Conservation (phyloP, 495 filamentous ascomycete genomes). For the Aspergillus diversus region DNA sequence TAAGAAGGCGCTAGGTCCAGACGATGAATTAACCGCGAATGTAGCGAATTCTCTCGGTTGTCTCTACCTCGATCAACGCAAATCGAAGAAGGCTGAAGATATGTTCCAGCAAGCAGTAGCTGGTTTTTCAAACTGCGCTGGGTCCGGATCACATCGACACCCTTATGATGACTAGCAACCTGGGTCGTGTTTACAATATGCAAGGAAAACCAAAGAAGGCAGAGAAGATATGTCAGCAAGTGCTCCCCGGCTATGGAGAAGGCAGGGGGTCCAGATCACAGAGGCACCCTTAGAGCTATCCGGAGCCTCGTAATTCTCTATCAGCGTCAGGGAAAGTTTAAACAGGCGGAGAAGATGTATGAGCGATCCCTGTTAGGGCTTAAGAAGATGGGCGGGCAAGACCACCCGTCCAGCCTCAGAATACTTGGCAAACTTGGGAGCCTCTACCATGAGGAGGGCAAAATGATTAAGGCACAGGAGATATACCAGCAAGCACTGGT, state of each 20-base stretch:
- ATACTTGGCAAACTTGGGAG: background rate
- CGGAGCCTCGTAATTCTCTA: background rate
- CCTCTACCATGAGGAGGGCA: constrained; percentile 2
- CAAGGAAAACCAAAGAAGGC: background rate
- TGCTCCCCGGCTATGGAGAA: background rate
- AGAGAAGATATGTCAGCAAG: background rate
- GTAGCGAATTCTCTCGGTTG: background rate
- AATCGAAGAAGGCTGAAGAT: background rate
- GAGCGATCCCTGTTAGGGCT: background rate
- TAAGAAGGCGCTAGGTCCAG: background rate
- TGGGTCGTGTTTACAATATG: background rate
- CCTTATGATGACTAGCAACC: background rate
- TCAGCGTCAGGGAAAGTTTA: background rate
- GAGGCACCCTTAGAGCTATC: background rate
- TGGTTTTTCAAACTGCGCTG: background rate
- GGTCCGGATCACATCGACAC: background rate
- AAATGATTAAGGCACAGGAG: background rate
- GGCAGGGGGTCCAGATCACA: background rate
- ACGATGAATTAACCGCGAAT: background rate
- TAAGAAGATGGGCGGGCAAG: background rate
- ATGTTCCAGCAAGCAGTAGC: background rate
- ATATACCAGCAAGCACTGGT: background rate
- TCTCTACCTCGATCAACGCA: background rate
- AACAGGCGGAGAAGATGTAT: background rate
- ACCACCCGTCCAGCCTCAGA: background rate